These are phyloP conservation scores for Xylariaceae sp. DNA, from an alignment of 2,329 filamentous ascomycete genomes.

Conservation along the genomic window DNA sequence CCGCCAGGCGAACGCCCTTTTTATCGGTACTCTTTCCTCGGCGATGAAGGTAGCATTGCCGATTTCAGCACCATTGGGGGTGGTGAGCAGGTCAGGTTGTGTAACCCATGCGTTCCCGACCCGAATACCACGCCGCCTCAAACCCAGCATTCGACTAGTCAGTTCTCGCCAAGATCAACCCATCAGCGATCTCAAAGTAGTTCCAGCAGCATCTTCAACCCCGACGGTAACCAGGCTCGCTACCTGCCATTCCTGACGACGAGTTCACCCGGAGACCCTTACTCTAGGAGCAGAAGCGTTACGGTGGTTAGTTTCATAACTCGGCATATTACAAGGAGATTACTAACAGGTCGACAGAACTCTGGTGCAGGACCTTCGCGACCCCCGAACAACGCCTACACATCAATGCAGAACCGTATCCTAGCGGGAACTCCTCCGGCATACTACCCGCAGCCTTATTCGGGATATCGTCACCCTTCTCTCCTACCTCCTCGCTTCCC, in stretches of 20 bases:
- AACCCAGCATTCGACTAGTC: conserved; percentile 41
- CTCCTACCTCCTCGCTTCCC: conserved; percentile 9
- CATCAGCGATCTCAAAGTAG: conserved; percentile 53
- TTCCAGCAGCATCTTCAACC: conserved; percentile 38
- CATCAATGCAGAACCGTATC: conserved; percentile 43
- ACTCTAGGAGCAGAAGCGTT: conserved; percentile 49
- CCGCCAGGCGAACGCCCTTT: conserved; percentile 56
- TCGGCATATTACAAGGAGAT: background rate
- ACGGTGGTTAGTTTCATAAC: conserved; percentile 49
- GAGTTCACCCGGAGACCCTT: conserved; percentile 40
- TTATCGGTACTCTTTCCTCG: conserved; percentile 41
- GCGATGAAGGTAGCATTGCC: conserved; percentile 45
- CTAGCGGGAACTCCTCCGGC: conserved; percentile 44
- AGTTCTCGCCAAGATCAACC: conserved; percentile 39
- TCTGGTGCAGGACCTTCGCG: conserved; percentile 32
- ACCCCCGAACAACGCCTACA: conserved; percentile 33
- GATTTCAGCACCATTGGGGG: conserved; percentile 52
- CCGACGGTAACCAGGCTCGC: conserved; percentile 16
- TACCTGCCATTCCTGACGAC: conserved; percentile 25
- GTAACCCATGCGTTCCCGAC: conserved; percentile 65
- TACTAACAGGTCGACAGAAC: conserved; percentile 26
- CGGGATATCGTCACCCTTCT: conserved; percentile 14
- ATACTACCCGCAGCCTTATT: conserved; percentile 34
- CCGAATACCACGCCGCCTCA: conserved; percentile 61
- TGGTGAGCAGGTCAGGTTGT: conserved; percentile 61